Evolutionary conservation across 2,329 filamentous ascomycete genomes (phyloP).

Genomic region (Cryphonectria carpinicola): DNA sequence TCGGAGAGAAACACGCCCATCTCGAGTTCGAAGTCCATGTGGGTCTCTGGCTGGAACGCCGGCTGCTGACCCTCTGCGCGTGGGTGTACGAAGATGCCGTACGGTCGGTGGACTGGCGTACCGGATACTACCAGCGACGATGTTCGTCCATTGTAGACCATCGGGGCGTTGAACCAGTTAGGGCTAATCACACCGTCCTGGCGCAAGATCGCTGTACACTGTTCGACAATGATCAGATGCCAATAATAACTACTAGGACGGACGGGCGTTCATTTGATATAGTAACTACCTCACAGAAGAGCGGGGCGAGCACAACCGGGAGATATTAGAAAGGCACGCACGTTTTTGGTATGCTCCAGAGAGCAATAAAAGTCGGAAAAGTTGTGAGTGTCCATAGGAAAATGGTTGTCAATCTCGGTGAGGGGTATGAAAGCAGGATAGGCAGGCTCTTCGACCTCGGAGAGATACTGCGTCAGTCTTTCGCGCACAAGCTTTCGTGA

Average conservation of each 20-base stretch:
- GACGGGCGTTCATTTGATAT: too few species aligned
- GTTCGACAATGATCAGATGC: neutral
- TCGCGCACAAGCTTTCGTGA: neutral
- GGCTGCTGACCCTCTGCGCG: neutral
- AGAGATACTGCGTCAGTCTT: neutral
- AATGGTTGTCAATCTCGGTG: neutral
- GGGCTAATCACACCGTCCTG: too few species aligned
- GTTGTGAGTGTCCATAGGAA: constrained; percentile 1
- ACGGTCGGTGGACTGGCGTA: neutral
- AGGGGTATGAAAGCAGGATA: neutral
- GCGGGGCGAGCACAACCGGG: neutral
- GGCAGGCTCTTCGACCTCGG: neutral
- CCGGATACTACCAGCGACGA: neutral
- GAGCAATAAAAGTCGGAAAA: constrained; percentile 5
- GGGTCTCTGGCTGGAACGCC: neutral
- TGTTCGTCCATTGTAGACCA: neutral
- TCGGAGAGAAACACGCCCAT: neutral
- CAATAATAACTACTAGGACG: too few species aligned
- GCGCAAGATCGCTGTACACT: too few species aligned
- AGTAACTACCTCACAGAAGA: too few species aligned
- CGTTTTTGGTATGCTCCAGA: constrained; percentile 1
- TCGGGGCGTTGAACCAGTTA: neutral
- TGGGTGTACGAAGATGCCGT: neutral
- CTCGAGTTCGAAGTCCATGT: neutral
- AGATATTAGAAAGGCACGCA: neutral